These are phyloP conservation scores for Sequoiadendron giganteum DNA, from an alignment of 75 land plant species.

Conservation along the genomic window DNA sequence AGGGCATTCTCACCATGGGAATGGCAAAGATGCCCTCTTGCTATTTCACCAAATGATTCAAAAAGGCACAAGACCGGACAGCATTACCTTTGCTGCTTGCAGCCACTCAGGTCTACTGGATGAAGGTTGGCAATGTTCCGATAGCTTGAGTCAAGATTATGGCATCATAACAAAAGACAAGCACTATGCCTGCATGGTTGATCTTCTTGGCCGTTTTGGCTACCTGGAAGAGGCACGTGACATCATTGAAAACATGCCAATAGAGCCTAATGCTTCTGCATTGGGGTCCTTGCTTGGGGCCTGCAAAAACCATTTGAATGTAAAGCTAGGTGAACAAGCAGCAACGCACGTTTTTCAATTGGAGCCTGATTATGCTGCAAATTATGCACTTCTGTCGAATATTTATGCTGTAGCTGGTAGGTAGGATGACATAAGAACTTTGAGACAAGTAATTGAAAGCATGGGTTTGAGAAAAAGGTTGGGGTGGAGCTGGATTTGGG, in stretches of 20 bases:
- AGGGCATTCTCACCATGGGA: neutral
- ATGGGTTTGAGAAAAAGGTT: neutral
- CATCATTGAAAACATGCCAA: neutral
- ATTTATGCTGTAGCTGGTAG: too few species aligned
- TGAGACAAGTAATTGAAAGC: neutral
- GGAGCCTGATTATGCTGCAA: neutral
- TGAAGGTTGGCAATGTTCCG: neutral
- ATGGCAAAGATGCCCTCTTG: neutral
- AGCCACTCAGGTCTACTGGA: neutral
- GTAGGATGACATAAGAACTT: too few species aligned
- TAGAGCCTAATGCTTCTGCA: neutral
- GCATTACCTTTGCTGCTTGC: neutral
- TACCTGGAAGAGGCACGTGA: constrained; percentile 10
- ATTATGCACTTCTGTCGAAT: neutral
- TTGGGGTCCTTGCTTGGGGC: neutral
- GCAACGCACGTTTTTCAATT: neutral
- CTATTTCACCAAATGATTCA: neutral
- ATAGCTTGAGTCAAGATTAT: neutral
- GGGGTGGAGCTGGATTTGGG: neutral
- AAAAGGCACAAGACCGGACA: neutral
- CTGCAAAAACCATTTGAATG: neutral
- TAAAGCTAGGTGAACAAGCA: neutral
- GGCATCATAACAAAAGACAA: neutral
- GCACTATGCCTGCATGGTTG: constrained; percentile 23
- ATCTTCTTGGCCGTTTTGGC: constrained; percentile 10